phyloP scores from a whole-genome alignment of 495 filamentous ascomycete genomes.

The Tuber brumale region DNA sequence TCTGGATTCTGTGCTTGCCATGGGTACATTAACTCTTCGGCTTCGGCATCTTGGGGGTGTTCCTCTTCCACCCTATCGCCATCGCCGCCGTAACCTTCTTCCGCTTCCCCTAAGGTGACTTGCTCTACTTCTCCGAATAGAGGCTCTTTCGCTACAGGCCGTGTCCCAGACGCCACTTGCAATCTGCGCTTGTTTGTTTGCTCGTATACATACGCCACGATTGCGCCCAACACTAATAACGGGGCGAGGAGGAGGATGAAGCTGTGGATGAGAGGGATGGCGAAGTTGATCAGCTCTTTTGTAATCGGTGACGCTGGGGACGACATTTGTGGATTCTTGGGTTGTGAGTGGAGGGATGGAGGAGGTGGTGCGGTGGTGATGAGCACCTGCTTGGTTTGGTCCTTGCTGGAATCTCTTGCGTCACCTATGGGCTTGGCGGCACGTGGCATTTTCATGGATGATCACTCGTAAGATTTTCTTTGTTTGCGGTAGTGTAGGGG shows the following conservation, averaged over 20 bases:
- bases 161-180: background rate
- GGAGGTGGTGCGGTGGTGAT: background rate
- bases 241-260: background rate
- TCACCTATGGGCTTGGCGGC: background rate
- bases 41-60: background rate
- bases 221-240: background rate
- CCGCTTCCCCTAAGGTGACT: background rate
- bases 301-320: background rate
- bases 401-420: background rate
- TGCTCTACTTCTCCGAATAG: background rate
- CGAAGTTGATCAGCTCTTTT: background rate
- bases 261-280: background rate
- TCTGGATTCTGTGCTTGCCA: background rate
- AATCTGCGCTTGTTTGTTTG: background rate
- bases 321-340: background rate
- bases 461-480: background rate
- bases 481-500: background rate
- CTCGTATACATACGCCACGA: background rate
- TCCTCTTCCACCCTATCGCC: background rate
- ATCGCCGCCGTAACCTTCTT: background rate
- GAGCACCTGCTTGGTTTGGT: background rate
- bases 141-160: background rate
- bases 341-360: background rate
- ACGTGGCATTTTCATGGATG: background rate
- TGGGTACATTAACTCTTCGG: background rate